These are phyloP conservation scores for Aureobasidium sp. DNA, from an alignment of 2,329 filamentous ascomycete genomes.

Conservation along the genomic window DNA sequence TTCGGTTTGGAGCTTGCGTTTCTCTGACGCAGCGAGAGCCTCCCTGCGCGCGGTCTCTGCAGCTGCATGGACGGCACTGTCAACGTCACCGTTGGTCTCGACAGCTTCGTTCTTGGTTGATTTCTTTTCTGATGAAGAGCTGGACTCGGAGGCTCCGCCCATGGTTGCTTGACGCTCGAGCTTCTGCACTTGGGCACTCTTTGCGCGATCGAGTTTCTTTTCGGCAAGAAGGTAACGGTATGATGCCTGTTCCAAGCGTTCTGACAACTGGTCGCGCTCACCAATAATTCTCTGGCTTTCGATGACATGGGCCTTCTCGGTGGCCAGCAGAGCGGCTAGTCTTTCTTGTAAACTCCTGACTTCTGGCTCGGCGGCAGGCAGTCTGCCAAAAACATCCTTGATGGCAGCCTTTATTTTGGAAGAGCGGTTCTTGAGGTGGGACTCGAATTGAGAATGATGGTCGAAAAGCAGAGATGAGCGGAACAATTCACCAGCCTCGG, in stretches of 20 bases:
- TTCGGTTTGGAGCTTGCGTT: slow-evolving; percentile 84
- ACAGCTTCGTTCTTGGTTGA: slow-evolving; percentile 36
- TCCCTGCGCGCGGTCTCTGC: slow-evolving; percentile 72
- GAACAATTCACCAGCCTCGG: slow-evolving; percentile 35
- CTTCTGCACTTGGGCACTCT: slow-evolving; percentile 84
- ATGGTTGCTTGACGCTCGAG: slow-evolving; percentile 82
- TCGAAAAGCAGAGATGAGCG: slow-evolving; percentile 49
- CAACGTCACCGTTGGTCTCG: slow-evolving; percentile 46
- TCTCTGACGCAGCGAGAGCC: slow-evolving; percentile 65
- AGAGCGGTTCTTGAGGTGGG: slow-evolving; percentile 70
- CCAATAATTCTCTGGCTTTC: slow-evolving; percentile 67
- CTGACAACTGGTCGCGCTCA: slow-evolving; percentile 79
- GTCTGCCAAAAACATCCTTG: slow-evolving; percentile 55
- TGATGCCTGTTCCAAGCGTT: slow-evolving; percentile 81
- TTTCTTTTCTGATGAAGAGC: slow-evolving; percentile 35
- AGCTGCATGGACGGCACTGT: slow-evolving; percentile 54
- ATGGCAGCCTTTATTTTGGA: slow-evolving; percentile 70
- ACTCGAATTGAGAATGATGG: slow-evolving; percentile 59
- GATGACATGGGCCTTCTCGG: slow-evolving; percentile 72
- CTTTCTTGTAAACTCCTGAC: slow-evolving; percentile 66
- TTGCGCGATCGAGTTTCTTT: slow-evolving; percentile 83
- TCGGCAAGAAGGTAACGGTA: slow-evolving; percentile 91
- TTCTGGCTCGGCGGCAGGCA: slow-evolving; percentile 54
- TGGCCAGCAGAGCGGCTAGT: slow-evolving; percentile 66
- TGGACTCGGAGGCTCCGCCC: slow-evolving; percentile 46